Evolutionary conservation across 1,284 basidiomycete genomes (phyloP), one percentile per base, ranked within the genome.

Genomic region (Tranzscheliella williamsii): DNA sequence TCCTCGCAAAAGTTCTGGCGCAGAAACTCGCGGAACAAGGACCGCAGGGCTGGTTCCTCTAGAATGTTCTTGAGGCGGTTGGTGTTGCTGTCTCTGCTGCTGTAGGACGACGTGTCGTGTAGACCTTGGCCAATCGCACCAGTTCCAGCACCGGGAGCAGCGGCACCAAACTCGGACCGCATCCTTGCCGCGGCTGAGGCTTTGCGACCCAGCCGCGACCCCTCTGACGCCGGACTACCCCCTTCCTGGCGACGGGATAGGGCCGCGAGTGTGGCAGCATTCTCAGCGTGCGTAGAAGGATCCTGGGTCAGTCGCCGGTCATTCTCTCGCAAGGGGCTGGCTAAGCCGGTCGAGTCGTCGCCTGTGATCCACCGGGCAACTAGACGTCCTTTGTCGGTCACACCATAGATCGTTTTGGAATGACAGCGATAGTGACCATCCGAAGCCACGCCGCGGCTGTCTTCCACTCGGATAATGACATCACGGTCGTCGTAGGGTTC

Each of bases 1-100:
- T 98, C 94, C 78, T 98, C 94, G 81, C 92, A 97, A 78, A 96
- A 96, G 79, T 96, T 96, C 41, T 86, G 84, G 33, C 91, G 85
- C 45, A 98, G 80, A 81, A 94, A 95, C 62, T 97, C 94, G 50
- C 94, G 86, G 84, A 98, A 98, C 33, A 96, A 81, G 3, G 85
- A 85, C 12, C 94, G 86, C 24, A 95, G 82, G 20, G 88, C 88
- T 0, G 93, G 90, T 68, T 97, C 92, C 66, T 95, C 92, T 20
- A 98, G 84, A 62, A 98, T 94, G 78, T 90, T 90, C 67, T 86
- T 86, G 41, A 98, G 82, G 37, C 92, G 87, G 54, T 93, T 91
- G 9, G 91, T 90, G 87, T 83, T 96, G 88, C 81, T 91, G 89
- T 75, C 72, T 61, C 62, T 78, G 45, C 56, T 58, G 80, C 81